Conservation (phyloP, 2,329 filamentous ascomycete species). For the Lachnellula arida region DNA sequence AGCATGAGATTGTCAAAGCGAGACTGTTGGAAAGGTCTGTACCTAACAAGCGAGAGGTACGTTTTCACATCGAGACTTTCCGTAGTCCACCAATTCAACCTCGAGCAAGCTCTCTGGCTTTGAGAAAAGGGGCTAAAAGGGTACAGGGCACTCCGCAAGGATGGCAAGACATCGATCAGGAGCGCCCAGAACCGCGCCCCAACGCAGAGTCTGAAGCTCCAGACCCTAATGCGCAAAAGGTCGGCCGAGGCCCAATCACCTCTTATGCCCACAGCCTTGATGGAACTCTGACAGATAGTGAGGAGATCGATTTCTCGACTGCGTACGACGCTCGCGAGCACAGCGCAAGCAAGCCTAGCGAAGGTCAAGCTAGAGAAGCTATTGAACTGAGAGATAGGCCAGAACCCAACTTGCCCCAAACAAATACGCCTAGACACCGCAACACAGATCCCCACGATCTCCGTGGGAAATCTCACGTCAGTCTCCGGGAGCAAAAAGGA, state of each 20-base stretch:
- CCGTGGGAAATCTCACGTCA: conserved; percentile 49
- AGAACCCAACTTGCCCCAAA: conserved; percentile 16
- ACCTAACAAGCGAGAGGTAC: conserved; percentile 23
- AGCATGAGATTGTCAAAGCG: conserved; percentile 14
- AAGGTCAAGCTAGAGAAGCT: background rate
- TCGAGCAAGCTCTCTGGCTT: conserved; percentile 19
- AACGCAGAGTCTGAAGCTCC: background rate
- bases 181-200: conserved; percentile 7
- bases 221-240: background rate
- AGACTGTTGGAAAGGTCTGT: conserved; percentile 18
- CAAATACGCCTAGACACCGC: conserved; percentile 9
- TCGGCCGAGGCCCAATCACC: background rate
- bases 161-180: conserved; percentile 23
- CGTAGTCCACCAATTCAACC: conserved; percentile 18
- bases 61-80: conserved; percentile 19
- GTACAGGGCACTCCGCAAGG: conserved; percentile 7
- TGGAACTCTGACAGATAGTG: conserved; percentile 19
- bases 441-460: conserved; percentile 35
- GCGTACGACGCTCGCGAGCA: conserved; percentile 19
- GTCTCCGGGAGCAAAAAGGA: conserved; percentile 43
- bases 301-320: conserved; percentile 25
- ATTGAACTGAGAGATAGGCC: conserved; percentile 5
- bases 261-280: conserved; percentile 20
- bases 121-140: conserved; percentile 18
- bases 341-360: conserved; percentile 9